Evolutionary conservation across 1,139 yeast species (phyloP), one percentile per base, ranked within the genome.

Genomic region (Debaryomycetaceae sp.): DNA sequence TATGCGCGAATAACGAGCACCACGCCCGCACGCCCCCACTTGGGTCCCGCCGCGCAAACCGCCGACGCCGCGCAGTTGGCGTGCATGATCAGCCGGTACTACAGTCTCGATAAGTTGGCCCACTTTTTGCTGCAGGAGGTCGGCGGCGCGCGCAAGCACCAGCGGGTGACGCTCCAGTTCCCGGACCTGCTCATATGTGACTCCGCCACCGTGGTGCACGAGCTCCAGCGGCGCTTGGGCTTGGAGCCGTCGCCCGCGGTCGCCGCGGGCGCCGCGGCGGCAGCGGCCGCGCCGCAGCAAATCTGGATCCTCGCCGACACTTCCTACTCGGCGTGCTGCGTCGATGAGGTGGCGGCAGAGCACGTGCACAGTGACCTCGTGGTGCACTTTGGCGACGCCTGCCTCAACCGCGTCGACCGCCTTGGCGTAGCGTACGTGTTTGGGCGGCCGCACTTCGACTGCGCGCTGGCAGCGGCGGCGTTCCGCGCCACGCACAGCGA

Each of bases 281-380:
- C 4, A 22, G 16, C 27, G 7, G 9, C 15, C 8, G 14, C 13
- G 15, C 9, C 14, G 3, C 62, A 57, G 42, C 60, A 67, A 30
- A 58, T 80, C 12, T 82, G 88, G 88, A 70, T 82, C 11, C 60
- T 91, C 25, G 99, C 97, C 0, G 99, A 93, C 49, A 89, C 98
- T 0, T 86, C 96, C 0, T 93, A 91, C 47, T 85, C 96, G 16
- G 71, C 96, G 0, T 91, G 98, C 54, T 91, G 99, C 60, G 83
- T 91, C 11, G 99, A 91, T 53, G 96, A 88, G 49, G 95, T 91
- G 15, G 97, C 98, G 0, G 95, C 96, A 1, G 89, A 83, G 48
- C 99, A 91, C 56, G 95, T 91, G 9, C 53, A 64, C 5, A 91
- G 95, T 15, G 95, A 89, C 41, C 59, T 83, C 8, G 86, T 93